Evolutionary conservation across 1,284 basidiomycete species (phyloP), one percentile per base, ranked within the genome.

Genomic region (Irpex sp.): DNA sequence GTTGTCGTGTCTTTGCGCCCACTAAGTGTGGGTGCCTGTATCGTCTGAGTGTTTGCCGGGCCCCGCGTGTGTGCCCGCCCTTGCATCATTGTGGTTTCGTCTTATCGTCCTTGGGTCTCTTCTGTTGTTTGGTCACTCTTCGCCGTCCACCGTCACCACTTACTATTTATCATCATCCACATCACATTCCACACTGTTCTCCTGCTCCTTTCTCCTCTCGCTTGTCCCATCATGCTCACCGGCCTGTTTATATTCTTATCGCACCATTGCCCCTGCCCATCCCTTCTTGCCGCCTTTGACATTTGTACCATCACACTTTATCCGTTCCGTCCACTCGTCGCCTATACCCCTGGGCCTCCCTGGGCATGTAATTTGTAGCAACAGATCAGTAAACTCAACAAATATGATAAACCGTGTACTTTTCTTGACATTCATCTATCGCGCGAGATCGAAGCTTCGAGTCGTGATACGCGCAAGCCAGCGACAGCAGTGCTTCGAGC

Each of bases 41-140:
- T 49, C 56, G 61, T 33, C 60, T 61, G 60, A 64, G 61, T 61
- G 49, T 63, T 60, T 51, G 62, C 37, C 59, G 60, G 58, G 52
- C 58, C 60, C 59, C 51, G 51, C 53, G 49, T 35, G 35, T 33
- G 8, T 45, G 39, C 6, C 39, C 39, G 39, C 39, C 39, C n/a
- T 45, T 45, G 39, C 39, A 45, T 45, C n/a, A 45, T 45, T 0
- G 14, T 45, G n/a, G 39, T 45, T 45, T 14, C 39, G 39, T 45
- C 39, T n/a, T 45, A 45, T 45, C 39, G 39, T 45, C 39, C 14
- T n/a, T 45, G n/a, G 39, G 39, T n/a, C 39, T 45, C 39, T 45
- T 45, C 39, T 12, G 39, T n/a, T 45, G 39, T 45, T 14, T 45
- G 39, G 39, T 45, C 58, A 45, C 58, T 36, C 33, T 28, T 33